Conservation (phyloP, 805 yeast species). For the Dipodascopsis uninucleata region DNA sequence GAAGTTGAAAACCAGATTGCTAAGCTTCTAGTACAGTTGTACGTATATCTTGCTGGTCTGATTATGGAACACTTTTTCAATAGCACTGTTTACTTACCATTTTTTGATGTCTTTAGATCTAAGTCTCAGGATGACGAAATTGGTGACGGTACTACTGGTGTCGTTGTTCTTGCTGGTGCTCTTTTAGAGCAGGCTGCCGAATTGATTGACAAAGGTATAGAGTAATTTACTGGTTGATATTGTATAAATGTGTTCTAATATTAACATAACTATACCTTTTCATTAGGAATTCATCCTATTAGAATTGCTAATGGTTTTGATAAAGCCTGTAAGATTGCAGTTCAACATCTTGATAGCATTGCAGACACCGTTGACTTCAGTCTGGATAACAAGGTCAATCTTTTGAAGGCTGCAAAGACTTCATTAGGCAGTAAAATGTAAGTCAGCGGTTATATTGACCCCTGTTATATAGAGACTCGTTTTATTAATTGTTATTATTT, state of each 20-base stretch:
- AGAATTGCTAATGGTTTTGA: conserved; percentile 96
- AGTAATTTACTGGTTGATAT: too few relatives aligned
- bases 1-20: conserved; percentile 95
- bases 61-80: background rate
- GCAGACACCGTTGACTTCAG: conserved; percentile 62
- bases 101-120: conserved; percentile 36
- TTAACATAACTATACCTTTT: too few relatives aligned
- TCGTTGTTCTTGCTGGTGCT: conserved; percentile 93
- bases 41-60: background rate
- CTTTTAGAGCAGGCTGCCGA: conserved; percentile 90
- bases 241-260: background rate
- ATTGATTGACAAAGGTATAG: conserved; percentile 71
- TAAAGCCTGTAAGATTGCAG: conserved; percentile 91
- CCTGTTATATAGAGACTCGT: background rate
- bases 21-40: conserved; percentile 85
- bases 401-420: conserved; percentile 89
- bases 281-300: conserved; percentile 85
- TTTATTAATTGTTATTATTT: conserved; percentile 2
- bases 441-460: background rate
- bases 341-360: conserved; percentile 64
- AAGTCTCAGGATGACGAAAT: conserved; percentile 96
- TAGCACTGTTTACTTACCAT: background rate
- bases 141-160: conserved; percentile 99
- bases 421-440: conserved; percentile 85
- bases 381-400: conserved; percentile 46